Evolutionary conservation across 2,329 filamentous ascomycete species (phyloP), one percentile per base, ranked within the genome.

Genomic region (Plenodomus biglobosus): DNA sequence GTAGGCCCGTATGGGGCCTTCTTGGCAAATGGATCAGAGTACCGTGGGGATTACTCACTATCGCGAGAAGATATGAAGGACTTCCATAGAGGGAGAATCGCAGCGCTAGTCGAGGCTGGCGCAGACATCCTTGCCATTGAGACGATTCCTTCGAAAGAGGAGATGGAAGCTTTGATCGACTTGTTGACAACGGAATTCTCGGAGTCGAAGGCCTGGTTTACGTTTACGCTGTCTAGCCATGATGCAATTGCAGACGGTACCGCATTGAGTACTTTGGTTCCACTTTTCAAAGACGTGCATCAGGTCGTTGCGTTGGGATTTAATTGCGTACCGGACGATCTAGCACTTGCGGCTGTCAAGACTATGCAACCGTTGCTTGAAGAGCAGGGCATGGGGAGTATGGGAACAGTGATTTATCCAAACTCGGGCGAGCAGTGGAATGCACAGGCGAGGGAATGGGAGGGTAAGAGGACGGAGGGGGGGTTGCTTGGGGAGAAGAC

Each of bases 1-100:
- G 73, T 78, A 5, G 76, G 76, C 0, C 76, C 76, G 1, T 78
- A 78, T 46, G 76, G 76, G 11, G 76, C 76, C 6, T 78, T 70
- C 45, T 65, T 79, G 2, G 68, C 76, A 1, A 66, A 79, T 46
- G 76, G 76, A 4, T 70, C 68, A 11, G 76, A 79, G 53, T 78
- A 79, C 47, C 61, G 66, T 1, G 76, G 76, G 18, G 70, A 72
- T 44, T 78, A 79, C 52, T 32, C 39, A 1, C 34, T 72, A 1
- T 36, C 60, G 1, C 48, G 52, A 8, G 48, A 64, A 1, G 65
- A 68, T 6, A 61, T 76, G 58, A 70, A 72, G 42, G 58, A 55
- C 3, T 78, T 78, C 52, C 76, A 79, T 56, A 70, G 73, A 6
- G 66, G 67, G 2, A 60, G 76, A 11, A 73, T 79, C 3, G 48